Conservation (phyloP, 345 rosid genomes). For the Eucalyptus erythrocorys region DNA sequence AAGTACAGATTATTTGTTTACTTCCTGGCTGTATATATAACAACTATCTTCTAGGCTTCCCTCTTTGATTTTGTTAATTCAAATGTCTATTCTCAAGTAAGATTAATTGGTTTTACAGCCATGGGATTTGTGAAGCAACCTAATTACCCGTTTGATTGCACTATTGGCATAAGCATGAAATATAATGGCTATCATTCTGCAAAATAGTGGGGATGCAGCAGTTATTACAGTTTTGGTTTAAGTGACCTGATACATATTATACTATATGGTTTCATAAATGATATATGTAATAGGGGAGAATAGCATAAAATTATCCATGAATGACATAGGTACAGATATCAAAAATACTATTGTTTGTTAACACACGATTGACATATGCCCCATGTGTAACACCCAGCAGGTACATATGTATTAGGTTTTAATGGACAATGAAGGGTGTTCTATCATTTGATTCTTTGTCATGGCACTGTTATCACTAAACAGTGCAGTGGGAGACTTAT, state of each 20-base stretch:
- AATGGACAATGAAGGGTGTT: background rate
- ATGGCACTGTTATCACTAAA: background rate
- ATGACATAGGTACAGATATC: background rate
- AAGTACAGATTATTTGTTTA: background rate
- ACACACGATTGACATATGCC: background rate
- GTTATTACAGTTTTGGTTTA: background rate
- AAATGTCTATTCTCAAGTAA: background rate
- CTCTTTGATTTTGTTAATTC: background rate
- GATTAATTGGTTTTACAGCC: background rate
- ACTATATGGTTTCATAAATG: background rate
- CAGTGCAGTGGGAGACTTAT: background rate
- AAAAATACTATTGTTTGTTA: background rate
- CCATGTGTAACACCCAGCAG: background rate
- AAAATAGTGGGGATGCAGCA: background rate
- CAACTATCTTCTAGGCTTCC: background rate
- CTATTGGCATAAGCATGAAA: background rate
- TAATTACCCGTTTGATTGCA: background rate
- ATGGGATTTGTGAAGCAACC: background rate
- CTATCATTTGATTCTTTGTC: background rate
- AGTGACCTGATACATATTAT: background rate
- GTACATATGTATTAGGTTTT: background rate
- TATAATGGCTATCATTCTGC: background rate
- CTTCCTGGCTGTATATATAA: background rate
- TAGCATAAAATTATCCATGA: background rate
- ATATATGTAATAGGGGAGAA: background rate